Base-by-base conservation (phyloP, 2,329 filamentous ascomycete genomes). In the Xylariaceae sp. region DNA sequence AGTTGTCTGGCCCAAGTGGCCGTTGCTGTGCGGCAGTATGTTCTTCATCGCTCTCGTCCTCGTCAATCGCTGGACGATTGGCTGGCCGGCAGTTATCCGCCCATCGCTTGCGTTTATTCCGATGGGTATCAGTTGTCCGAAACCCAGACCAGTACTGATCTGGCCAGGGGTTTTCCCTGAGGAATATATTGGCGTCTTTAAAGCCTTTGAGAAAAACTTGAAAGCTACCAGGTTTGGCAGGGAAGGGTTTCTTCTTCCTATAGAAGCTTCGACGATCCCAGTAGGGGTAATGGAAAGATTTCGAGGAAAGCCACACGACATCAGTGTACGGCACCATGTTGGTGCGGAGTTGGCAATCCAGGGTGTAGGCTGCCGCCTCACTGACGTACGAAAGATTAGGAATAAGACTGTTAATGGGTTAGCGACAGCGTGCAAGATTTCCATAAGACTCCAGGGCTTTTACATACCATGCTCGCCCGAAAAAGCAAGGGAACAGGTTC, bases 301-400 rank as follows among this genome's bases (percentile, higher is more conserved):
- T 97, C 15, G 94, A 97, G 6, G 92, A 95, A 22, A 99, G 76
- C 64, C 87, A 88, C 32, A 97, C 90, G 38, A 99, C 89, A 62
- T 96, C 94, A 39, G 94, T 99, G 62, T 96, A 97, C 0, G 94
- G 94, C 5, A 99, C 95, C 59, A 99, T 78, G 66, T 95, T 84
- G 17, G 94, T 97, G 60, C 86, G 86, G 44, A 99, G 75, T 64
- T 95, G 90, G 58, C 82, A 85, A 69, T 99, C 94, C 45, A 99
- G 83, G 6, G 96, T 90, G 68, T 96, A 99, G 33, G 94, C 94
- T 15, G 94, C 94, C 15, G 94, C 94, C 75, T 99, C 94, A 61
- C 91, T 97, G 59, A 99, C 90, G 66, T 99, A 99, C 47, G 91
- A 96, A 44, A 99, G 77, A 64, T 99, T 99, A 48, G 94, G 94